Evolutionary conservation across 2,329 filamentous ascomycete species (phyloP), one percentile per base, ranked within the genome.

Genomic region (Colletotrichum coccodes): DNA sequence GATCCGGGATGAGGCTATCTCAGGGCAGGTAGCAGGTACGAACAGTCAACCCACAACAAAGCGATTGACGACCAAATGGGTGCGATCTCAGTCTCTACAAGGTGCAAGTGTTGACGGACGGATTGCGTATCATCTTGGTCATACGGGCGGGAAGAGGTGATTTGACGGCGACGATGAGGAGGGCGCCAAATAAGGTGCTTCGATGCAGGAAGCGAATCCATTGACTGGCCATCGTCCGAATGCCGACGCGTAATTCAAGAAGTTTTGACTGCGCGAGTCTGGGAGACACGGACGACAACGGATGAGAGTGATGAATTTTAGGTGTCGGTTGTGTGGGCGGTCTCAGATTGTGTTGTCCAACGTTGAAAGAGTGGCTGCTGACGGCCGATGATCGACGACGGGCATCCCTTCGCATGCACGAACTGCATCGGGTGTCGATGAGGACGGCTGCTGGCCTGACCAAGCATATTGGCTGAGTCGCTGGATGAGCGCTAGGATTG

Each of bases 381-480:
- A 61, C 26, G 18, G 54, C 58, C 47, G 54, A 38, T 42, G 65
- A 68, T 65, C 61, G 61, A 68, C 61, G 61, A 56, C 61, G 61
- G 65, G 61, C 65, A 68, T 68, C 65, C 65, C 54, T 65, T 68
- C 46, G 49, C 61, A 66, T 68, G 61, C 40, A 65, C 42, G 49
- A 65, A 68, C 61, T 65, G 61, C 54, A 60, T 60, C 66, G 56
- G 54, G 47, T n/a, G 46, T 38, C 28, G 47, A n/a, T 26, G 42
- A 54, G 30, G 64, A 21, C 32, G 60, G 52, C 11, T 65, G 53
- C 26, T 60, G 26, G 56, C 44, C 38, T 47, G 53, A 49, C 40
- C 60, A 59, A 65, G 56, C 66, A 69, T 66, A n/a, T 49, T 69
- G 66, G 54, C 34, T 69, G 49, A 50, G 21, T 14, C 23, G 54